Base-by-base conservation (phyloP, 2,329 filamentous ascomycete species). In the Colletotrichum acutatum region DNA sequence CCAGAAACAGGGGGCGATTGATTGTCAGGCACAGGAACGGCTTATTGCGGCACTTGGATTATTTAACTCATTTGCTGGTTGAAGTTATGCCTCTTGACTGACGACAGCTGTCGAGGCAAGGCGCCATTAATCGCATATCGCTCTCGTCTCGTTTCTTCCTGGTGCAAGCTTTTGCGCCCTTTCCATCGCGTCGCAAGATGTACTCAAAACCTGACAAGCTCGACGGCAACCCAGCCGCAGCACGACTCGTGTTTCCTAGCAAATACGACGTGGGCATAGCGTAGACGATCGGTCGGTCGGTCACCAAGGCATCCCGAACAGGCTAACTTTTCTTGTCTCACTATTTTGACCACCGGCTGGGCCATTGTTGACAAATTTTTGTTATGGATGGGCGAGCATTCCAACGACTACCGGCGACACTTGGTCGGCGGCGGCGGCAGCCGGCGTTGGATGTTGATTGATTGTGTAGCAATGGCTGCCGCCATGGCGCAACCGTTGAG, bases 1-100 rank as follows among this genome's bases (percentile, higher is more conserved):
- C 24, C 70, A 65, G 70, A 64, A 42, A 56, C 70, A 69, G 66
- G 53, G 34, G 24, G 12, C 24, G 24, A 8, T 53, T 28, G 14
- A 24, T 53, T 22, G 8, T 60, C 26, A 32, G 24, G 66, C 19
- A 64, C 26, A 49, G 46, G 49, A 56, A 64, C 59, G 37, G 19
- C 22, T 34, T 2, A 26, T 42, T 32, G 32, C 66, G 66, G 59
- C 54, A 60, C 58, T 63, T 58, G 67, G 12, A 56, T 63, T 49
- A 42, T 56, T 57, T 28, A 9, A 32, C n/a, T 34, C 8, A 32
- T 22, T 5, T n/a, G 8, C 8, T n/a, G 16, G 32, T 57, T 30
- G 19, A 26, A 24, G 14, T 19, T 30, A 6, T n/a, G 9, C 16
- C 16, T 49, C 42, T 4, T 49, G 42, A 22, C 19, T 49, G 42